A percentile compares a stretch with the other conserved stretches of the same genome.
Evolutionary conservation across 192 early-diverging fungal genomes (phyloP).

Genomic region (Umbelopsis sp.): DNA sequence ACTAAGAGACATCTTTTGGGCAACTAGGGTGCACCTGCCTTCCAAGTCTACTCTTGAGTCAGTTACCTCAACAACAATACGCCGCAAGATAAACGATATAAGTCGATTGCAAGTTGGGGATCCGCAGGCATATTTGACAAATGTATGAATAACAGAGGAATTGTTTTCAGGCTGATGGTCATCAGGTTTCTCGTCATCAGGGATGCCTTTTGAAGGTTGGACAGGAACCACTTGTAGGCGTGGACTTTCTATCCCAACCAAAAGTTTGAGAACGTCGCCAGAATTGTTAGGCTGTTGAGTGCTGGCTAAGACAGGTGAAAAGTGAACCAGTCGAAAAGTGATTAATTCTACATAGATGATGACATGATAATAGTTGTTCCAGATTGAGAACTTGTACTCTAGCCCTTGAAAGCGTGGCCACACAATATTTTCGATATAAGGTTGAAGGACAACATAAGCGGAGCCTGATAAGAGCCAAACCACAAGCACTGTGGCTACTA

Average conservation of each 20-base stretch:
- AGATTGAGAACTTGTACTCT: not conserved
- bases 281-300: not conserved
- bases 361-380: not conserved
- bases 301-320: not conserved
- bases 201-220: not conserved
- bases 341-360: not conserved
- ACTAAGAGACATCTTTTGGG: not conserved
- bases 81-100: conserved; percentile 1
- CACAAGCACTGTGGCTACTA: not conserved
- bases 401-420: not conserved
- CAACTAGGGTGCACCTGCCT: not conserved
- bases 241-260: not conserved
- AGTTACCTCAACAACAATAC: not conserved
- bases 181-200: not conserved
- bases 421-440: not conserved
- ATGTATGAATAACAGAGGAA: not conserved
- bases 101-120: not conserved
- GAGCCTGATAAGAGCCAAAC: conserved; percentile 1
- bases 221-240: not conserved
- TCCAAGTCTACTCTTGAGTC: not conserved
- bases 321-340: not conserved
- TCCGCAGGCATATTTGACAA: not conserved
- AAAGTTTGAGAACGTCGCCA: not conserved
- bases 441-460: not conserved
- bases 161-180: not conserved